These are phyloP conservation scores for Polychytrium aggregatum DNA, from an alignment of 192 early-diverging fungal genomes.

Conservation along the genomic window DNA sequence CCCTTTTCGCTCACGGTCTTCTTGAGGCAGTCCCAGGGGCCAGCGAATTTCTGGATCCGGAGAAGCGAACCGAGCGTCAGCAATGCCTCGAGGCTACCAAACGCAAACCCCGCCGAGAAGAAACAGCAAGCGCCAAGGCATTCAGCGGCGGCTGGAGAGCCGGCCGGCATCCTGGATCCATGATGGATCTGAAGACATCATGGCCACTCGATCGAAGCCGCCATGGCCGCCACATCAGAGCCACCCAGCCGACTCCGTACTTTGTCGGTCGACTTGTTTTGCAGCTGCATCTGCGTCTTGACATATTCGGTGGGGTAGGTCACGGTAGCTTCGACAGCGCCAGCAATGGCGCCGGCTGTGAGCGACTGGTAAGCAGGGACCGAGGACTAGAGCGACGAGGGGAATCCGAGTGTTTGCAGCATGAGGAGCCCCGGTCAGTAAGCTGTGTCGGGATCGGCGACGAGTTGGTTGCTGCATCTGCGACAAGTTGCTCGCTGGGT, in stretches of 20 bases:
- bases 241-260: constrained; percentile 2
- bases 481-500: too few species aligned
- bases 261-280: constrained; percentile 24
- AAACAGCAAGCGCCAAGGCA: too few species aligned
- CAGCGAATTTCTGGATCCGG: constrained; percentile 55
- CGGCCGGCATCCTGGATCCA: neutral
- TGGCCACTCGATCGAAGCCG: too few species aligned
- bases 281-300: constrained; percentile 93
- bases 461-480: neutral
- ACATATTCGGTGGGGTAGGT: constrained; percentile 96
- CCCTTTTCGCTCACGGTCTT: constrained; percentile 65
- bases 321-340: constrained; percentile 76
- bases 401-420: too few species aligned
- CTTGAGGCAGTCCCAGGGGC: constrained; percentile 69
- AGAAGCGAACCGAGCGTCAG: too few species aligned
- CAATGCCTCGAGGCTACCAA: too few species aligned
- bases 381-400: too few species aligned
- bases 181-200: neutral
- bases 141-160: neutral
- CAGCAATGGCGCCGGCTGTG: constrained; percentile 74
- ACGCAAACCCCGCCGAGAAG: neutral
- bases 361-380: constrained; percentile 49
- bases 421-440: too few species aligned
- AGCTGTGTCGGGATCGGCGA: constrained; percentile 12
- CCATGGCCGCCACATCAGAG: too few species aligned